phyloP scores from a whole-genome alignment of 306 rosid genomes.

The Albizia julibrissin region DNA sequence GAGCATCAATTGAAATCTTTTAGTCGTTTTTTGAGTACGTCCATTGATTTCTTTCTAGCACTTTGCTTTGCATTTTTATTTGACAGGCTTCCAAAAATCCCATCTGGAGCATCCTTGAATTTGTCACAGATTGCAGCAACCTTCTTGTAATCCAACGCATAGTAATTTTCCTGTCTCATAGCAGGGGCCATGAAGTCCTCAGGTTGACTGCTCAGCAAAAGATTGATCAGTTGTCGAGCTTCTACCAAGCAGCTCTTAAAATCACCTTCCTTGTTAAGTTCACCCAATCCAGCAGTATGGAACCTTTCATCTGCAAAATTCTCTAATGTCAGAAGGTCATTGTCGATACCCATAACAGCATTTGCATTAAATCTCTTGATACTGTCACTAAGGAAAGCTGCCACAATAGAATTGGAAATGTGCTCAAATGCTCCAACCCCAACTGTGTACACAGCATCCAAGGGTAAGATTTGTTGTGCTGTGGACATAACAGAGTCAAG shows the following conservation, averaged over 20 bases:
- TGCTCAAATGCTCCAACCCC: constrained; percentile 89
- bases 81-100: constrained; percentile 84
- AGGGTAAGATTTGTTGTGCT: constrained; percentile 84
- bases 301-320: constrained; percentile 74
- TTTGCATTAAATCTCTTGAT: constrained; percentile 80
- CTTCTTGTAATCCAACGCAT: constrained; percentile 77
- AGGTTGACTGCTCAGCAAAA: constrained; percentile 83
- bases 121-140: constrained; percentile 80
- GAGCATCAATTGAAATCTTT: constrained; percentile 78
- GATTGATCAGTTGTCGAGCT: constrained; percentile 79
- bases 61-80: constrained; percentile 63
- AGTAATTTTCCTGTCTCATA: constrained; percentile 77
- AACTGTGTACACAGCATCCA: constrained; percentile 76
- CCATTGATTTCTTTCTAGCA: constrained; percentile 89
- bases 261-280: constrained; percentile 55
- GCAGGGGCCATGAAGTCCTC: constrained; percentile 97
- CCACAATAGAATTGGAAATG: constrained; percentile 59
- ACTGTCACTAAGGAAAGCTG: constrained; percentile 73
- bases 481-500: constrained; percentile 82
- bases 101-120: constrained; percentile 84
- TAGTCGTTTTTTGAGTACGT: constrained; percentile 77
- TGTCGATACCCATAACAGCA: constrained; percentile 59
- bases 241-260: constrained; percentile 64
- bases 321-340: constrained; percentile 64
- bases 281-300: constrained; percentile 62